Percentiles rank a stretch among this genome's conserved stretches.
Conservation (phyloP, 2,329 filamentous ascomycete species). For the Cladosporium sp. region DNA sequence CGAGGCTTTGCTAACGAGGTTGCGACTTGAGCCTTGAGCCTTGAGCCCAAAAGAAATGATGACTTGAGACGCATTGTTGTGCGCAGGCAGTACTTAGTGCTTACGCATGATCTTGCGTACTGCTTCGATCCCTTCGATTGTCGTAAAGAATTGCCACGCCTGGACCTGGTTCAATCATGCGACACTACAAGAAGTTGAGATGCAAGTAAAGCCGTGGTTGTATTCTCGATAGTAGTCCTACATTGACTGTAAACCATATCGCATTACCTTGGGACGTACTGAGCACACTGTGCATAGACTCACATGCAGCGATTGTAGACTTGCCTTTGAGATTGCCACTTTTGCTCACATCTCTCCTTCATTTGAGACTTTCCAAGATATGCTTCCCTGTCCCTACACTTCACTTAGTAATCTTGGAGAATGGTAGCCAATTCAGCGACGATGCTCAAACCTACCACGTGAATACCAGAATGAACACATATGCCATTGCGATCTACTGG, state of each 20-base stretch:
- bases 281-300: neutral
- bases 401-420: neutral
- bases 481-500: neutral
- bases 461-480: neutral
- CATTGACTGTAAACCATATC: no score
- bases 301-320: neutral
- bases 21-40: rapidly evolving
- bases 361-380: neutral
- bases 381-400: neutral
- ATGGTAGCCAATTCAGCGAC: neutral
- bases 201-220: neutral
- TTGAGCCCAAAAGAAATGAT: neutral
- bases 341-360: neutral
- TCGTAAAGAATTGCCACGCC: neutral
- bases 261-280: neutral
- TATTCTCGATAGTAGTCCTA: neutral
- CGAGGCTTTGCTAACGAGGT: neutral
- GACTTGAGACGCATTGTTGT: neutral
- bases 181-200: neutral
- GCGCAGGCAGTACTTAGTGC: neutral
- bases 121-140: neutral
- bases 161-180: neutral
- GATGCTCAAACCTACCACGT: neutral
- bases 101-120: neutral
- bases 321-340: neutral